A percentile compares a stretch with the other conserved stretches of the same genome.
Conservation (phyloP, 2,329 filamentous ascomycete species). For the Fusarium irregulare region DNA sequence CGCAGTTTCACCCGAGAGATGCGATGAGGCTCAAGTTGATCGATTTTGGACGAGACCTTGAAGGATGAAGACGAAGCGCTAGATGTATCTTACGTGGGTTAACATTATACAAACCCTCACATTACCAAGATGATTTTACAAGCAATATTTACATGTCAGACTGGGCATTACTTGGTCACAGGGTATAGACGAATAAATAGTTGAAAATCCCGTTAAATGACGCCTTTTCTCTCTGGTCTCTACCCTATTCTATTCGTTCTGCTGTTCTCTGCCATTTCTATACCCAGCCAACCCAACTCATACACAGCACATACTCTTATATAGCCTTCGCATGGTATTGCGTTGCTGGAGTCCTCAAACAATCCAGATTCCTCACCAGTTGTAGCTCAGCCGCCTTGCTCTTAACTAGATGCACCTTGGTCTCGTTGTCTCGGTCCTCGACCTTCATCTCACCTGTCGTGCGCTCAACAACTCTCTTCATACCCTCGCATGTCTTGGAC, state of each 20-base stretch:
- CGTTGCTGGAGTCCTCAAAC: constrained; percentile 73
- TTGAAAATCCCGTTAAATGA: not conserved
- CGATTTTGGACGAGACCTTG: constrained; percentile 73
- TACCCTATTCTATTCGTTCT: constrained; percentile 34
- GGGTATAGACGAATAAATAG: not conserved
- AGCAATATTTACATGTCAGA: not conserved
- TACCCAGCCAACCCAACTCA: not conserved
- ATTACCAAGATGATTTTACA: not conserved
- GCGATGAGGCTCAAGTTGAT: constrained; percentile 68
- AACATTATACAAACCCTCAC: not conserved
- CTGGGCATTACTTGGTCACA: not conserved
- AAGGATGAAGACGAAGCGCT: constrained; percentile 55
- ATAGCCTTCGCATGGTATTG: constrained; percentile 70
- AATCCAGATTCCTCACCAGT: constrained; percentile 79
- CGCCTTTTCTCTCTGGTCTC: constrained; percentile 13
- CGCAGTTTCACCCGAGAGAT: constrained; percentile 73
- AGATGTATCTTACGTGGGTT: not conserved
- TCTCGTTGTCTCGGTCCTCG: constrained; percentile 60
- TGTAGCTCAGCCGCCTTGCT: constrained; percentile 91
- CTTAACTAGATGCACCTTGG: constrained; percentile 72
- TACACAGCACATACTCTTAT: constrained; percentile 41
- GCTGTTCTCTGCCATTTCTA: constrained; percentile 14
- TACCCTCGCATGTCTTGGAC: constrained; percentile 72
- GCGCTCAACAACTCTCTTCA: constrained; percentile 63
- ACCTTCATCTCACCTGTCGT: constrained; percentile 57